phyloP scores from a whole-genome alignment of 148 eudicot species.

The Polygonum aviculare region DNA sequence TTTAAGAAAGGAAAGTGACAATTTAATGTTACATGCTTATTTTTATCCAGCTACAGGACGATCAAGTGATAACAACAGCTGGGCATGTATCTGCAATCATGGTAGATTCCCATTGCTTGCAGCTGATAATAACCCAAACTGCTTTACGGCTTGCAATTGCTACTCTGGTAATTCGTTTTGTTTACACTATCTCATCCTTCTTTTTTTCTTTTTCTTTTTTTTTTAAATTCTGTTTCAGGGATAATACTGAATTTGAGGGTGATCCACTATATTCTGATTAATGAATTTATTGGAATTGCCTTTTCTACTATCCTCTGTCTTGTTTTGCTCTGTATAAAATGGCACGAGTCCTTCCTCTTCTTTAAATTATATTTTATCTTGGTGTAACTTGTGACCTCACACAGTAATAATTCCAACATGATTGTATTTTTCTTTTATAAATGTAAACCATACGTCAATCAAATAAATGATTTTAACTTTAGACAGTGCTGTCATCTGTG shows the following conservation, averaged over 20 bases:
- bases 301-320: background rate
- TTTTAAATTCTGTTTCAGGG: background rate
- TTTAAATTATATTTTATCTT: background rate
- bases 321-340: background rate
- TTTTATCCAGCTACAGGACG: slow-evolving; percentile 19
- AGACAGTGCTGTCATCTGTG: background rate
- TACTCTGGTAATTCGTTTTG: slow-evolving; percentile 46
- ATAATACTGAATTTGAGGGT: background rate
- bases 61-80: slow-evolving; percentile 29
- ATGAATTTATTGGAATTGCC: background rate
- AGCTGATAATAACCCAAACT: slow-evolving; percentile 29
- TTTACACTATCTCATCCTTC: background rate
- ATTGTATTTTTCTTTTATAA: background rate
- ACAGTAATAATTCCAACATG: background rate
- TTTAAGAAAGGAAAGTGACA: background rate
- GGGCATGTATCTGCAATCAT: slow-evolving; percentile 57
- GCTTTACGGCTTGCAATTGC: slow-evolving; percentile 80
- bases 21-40: background rate
- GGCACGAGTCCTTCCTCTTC: background rate
- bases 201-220: background rate
- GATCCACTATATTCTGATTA: background rate
- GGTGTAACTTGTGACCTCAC: background rate
- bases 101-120: slow-evolving; percentile 49
- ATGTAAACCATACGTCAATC: background rate
- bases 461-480: background rate